Base-by-base conservation (phyloP, 2,329 filamentous ascomycete species). In the Pyrenophora graminea region DNA sequence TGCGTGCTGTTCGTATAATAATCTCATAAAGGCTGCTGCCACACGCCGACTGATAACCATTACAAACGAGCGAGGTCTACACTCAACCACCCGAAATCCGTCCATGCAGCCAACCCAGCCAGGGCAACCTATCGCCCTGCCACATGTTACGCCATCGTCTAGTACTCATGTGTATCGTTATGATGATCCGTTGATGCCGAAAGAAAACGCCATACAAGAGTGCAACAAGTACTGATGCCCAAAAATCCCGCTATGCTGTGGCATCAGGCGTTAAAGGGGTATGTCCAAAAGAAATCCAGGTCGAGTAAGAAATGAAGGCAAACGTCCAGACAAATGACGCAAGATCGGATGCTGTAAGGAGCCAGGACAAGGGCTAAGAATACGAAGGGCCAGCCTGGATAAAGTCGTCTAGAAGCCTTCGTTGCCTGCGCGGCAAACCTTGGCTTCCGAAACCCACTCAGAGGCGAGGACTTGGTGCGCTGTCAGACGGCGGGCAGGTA, bases 361-460 rank as follows among this genome's bases (percentile, higher is more conserved):
- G 48, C 33, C 32, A 34, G 18, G 50, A 44, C 33, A n/a, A 42
- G 37, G 48, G 32, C 39, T 53, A 53, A 49, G 39, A 50, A 56
- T 51, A 40, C 25, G 49, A 32, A 50, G 48, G 47, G 19, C 43
- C 45, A 52, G 48, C 50, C 39, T 31, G 27, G 33, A 25, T 53
- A 34, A 33, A 25, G 51, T 45, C 48, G 42, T 58, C 79, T 82
- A 97, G 66, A 95, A 87, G 51, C 94, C 94, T 81, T 97, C 92
- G 76, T 97, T 90, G 62, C 93, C 94, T 55, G 94, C 93, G 76
- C 92, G 94, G 80, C 94, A 99, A 51, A 97, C 83, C 77, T 92
- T 96, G 76, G 97, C 97, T 75, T 97, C 93, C 63, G 94, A 90
- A 62, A 94, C 91, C 94, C 94, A 99, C 79, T 99, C 94, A 4